A percentile compares a stretch with the other conserved stretches of the same genome.
These are phyloP conservation scores for Grosmannia clavigera DNA, from an alignment of 2,329 filamentous ascomycete species.

Conservation along the genomic window DNA sequence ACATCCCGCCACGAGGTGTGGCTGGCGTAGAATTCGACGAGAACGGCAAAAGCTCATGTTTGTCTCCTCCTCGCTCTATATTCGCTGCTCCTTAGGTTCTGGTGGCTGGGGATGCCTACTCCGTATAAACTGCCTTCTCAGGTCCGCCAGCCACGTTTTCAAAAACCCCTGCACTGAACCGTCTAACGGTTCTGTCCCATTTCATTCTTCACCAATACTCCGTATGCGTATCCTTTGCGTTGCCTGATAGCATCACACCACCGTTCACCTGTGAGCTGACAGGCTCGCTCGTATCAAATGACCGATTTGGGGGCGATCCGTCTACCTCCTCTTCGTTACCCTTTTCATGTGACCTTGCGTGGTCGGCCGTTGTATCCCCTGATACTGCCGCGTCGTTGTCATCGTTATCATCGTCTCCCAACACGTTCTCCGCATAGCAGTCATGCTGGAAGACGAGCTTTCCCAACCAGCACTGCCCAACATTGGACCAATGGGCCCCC, in stretches of 20 bases:
- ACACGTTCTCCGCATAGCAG: neutral
- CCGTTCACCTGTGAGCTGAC: neutral
- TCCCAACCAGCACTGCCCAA: constrained; percentile 4
- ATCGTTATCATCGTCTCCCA: neutral
- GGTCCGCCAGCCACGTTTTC: neutral
- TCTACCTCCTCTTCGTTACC: neutral
- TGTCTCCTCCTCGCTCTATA: neutral
- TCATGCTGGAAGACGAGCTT: constrained; percentile 3
- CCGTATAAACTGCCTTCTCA: neutral
- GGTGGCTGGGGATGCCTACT: neutral
- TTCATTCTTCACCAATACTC: neutral
- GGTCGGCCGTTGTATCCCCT: neutral
- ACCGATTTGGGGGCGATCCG: neutral
- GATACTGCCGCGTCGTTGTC: neutral
- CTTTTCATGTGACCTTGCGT: neutral
- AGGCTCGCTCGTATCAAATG: neutral
- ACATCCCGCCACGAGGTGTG: neutral
- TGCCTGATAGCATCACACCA: neutral
- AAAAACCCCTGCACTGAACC: neutral
- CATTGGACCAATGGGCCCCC: constrained; percentile 1
- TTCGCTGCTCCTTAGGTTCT: neutral
- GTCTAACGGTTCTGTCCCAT: neutral
- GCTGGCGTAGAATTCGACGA: neutral
- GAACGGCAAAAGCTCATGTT: neutral
- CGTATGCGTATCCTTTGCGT: too few relatives aligned